Evolutionary conservation across 208 protist genomes (phyloP).

Genomic region (Acanthamoeba divionensis): DNA sequence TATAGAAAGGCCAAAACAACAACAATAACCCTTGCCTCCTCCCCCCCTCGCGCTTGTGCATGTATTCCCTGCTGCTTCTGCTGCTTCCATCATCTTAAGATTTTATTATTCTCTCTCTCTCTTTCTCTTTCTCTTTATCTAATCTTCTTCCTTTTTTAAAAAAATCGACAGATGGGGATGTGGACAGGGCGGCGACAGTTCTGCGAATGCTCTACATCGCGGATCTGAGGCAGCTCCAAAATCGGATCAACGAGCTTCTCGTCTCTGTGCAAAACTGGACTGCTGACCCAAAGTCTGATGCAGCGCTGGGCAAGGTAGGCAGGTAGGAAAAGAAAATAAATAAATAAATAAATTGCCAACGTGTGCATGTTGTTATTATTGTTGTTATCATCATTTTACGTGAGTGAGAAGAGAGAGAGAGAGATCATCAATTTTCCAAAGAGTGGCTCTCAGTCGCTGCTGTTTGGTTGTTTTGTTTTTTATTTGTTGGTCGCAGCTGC

Average conservation of each 20-base stretch:
- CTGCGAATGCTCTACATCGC: slow-evolving; percentile 67
- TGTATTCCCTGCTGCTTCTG: background rate
- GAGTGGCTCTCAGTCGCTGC: no score
- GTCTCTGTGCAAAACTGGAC: slow-evolving; percentile 60
- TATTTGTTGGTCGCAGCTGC: no score
- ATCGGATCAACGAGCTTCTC: slow-evolving; percentile 66
- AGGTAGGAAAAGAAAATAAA: background rate
- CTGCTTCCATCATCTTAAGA: background rate
- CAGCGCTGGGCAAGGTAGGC: background rate
- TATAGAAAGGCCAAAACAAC: background rate
- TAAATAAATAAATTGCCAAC: no score
- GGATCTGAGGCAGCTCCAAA: slow-evolving; percentile 66
- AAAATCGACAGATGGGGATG: background rate
- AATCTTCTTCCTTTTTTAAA: background rate
- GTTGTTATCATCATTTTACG: background rate
- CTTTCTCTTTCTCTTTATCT: background rate
- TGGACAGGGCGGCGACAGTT: slow-evolving; percentile 52
- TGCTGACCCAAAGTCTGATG: slow-evolving; percentile 59
- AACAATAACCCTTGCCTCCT: background rate
- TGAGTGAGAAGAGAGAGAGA: background rate
- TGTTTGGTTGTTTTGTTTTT: background rate
- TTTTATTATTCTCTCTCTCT: background rate
- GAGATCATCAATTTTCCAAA: no score
- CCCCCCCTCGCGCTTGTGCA: background rate
- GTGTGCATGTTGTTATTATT: no score